Conservation (phyloP, 768 basidiomycete species). For the Serpula lacrymans region DNA sequence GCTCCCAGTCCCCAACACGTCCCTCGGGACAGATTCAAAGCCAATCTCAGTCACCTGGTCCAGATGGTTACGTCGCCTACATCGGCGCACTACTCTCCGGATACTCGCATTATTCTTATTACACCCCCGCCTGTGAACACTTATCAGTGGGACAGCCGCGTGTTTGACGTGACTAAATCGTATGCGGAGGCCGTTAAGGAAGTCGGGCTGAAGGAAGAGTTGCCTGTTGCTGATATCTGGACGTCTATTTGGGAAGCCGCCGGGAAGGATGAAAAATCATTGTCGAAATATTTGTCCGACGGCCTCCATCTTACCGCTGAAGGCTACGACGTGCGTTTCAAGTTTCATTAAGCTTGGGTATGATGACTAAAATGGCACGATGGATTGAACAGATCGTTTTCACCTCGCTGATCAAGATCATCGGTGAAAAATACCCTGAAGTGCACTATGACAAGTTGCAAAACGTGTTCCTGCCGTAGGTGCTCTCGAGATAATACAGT, state of each 20-base stretch:
- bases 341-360: constrained; percentile 1
- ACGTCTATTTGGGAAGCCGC: constrained; percentile 68
- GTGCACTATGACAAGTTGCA: constrained; percentile 62
- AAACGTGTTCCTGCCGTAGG: constrained; percentile 59
- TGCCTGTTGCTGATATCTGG: constrained; percentile 77
- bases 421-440: constrained; percentile 60
- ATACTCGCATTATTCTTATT: constrained; percentile 74
- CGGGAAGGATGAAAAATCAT: constrained; percentile 51
- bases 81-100: constrained; percentile 64
- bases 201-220: constrained; percentile 49
- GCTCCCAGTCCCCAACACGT: constrained; percentile 70
- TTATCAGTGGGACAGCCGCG: constrained; percentile 50
- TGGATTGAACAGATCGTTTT: constrained; percentile 54
- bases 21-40: constrained; percentile 58
- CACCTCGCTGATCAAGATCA: constrained; percentile 54
- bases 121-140: constrained; percentile 84
- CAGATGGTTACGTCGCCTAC: constrained; percentile 55
- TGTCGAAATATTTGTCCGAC: constrained; percentile 58
- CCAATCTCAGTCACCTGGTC: constrained; percentile 64
- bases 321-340: constrained; percentile 63
- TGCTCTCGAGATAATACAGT: constrained; percentile 18
- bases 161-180: constrained; percentile 54
- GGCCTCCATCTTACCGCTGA: constrained; percentile 77
- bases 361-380: neutral
- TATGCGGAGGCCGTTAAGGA: constrained; percentile 73